A percentile compares a stretch with the other conserved stretches of the same genome.
These are phyloP conservation scores for Eragrostis tef DNA, from an alignment of 202 grass and related monocot genomes.

Conservation along the genomic window DNA sequence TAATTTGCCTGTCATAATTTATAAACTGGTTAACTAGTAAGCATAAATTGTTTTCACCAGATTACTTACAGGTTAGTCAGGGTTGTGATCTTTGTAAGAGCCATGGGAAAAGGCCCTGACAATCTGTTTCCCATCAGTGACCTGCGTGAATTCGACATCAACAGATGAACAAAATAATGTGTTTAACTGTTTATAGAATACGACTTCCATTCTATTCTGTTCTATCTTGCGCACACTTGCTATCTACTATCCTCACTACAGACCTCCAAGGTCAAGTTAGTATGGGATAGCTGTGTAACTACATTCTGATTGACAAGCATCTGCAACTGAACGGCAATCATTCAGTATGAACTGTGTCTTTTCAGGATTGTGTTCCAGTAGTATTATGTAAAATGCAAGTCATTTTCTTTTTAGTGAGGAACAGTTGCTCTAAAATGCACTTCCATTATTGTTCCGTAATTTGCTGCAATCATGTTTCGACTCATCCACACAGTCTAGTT, in stretches of 20 bases:
- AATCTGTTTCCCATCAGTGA: constrained; percentile 80
- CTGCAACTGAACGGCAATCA: too few species aligned
- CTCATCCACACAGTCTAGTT: not conserved
- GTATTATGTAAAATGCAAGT: too few species aligned
- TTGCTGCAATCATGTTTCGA: constrained; percentile 9
- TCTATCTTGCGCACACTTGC: constrained; percentile 11
- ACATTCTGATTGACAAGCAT: too few species aligned
- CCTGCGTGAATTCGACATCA: constrained; percentile 55
- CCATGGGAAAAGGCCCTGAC: constrained; percentile 79
- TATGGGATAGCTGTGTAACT: too few species aligned
- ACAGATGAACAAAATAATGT: constrained; percentile 25
- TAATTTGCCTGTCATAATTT: constrained; percentile 34
- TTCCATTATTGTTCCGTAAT: not conserved
- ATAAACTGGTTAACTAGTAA: constrained; percentile 7
- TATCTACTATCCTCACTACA: not conserved
- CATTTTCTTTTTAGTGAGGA: not conserved
- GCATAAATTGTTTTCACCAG: not conserved
- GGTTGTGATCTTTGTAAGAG: constrained; percentile 72
- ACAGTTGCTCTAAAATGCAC: not conserved
- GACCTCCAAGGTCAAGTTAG: not conserved
- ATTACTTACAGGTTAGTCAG: constrained; percentile 74
- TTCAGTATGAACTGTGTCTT: not conserved
- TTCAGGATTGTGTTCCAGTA: not conserved
- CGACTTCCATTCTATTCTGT: not conserved
- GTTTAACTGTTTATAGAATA: not conserved